Evolutionary conservation across 129 eudicot genomes (phyloP).

Genomic region (Arctium lappa): DNA sequence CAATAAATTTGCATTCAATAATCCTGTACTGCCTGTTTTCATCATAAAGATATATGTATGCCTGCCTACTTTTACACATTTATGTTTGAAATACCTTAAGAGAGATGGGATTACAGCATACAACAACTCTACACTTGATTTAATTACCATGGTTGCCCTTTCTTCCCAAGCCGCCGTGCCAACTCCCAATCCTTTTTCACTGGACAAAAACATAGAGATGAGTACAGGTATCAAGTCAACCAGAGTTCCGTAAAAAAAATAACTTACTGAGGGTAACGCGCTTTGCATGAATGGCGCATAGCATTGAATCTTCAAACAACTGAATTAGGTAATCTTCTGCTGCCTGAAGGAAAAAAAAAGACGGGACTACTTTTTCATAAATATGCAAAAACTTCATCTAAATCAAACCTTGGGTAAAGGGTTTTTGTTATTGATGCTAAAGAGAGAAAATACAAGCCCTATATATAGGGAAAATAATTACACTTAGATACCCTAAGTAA

Average conservation of each 20-base stretch:
- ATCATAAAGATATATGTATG: conserved; percentile 6
- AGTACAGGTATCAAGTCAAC: not conserved
- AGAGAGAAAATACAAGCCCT: no score
- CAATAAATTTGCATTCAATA: conserved; percentile 14
- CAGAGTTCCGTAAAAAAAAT: not conserved
- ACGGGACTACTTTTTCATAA: not conserved
- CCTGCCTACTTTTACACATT: conserved; percentile 19
- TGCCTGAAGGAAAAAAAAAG: conserved; percentile 46
- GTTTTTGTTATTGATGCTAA: no score
- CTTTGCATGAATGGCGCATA: conserved; percentile 83
- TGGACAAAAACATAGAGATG: conserved; percentile 15
- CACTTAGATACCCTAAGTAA: no score
- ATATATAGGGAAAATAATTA: no score
- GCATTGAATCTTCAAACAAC: conserved; percentile 79
- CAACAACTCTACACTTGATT: conserved; percentile 17
- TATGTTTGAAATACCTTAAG: not conserved
- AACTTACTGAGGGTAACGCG: conserved; percentile 91
- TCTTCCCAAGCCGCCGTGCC: conserved; percentile 76
- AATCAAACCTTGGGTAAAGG: no score
- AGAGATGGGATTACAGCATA: conserved; percentile 9
- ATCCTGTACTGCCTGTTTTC: not conserved
- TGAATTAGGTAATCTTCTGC: conserved; percentile 75
- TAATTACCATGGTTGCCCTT: conserved; percentile 71
- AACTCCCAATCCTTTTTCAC: conserved; percentile 83
- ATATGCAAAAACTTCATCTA: not conserved